Conservation (phyloP, 225 moss, liverwort and hornwort genomes). For the Bryum argenteum region DNA sequence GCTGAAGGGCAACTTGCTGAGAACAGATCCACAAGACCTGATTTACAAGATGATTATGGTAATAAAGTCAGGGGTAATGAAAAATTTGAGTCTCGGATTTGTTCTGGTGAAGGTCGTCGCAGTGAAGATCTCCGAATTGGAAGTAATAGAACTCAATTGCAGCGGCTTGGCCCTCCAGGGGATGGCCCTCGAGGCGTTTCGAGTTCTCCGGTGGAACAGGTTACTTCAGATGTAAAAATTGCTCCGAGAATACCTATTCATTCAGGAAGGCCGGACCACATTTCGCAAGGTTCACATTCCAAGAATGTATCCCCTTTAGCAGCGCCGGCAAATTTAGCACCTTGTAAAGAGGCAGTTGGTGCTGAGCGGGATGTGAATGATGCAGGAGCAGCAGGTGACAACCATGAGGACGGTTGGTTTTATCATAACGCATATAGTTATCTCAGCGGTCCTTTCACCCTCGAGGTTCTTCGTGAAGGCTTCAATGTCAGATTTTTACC, state of each 20-base stretch:
- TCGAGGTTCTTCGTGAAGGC: constrained; percentile 41
- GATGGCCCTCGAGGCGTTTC: constrained; percentile 18
- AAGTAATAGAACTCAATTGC: constrained; percentile 13
- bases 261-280: constrained; percentile 12
- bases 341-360: constrained; percentile 17
- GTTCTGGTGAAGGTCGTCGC: constrained; percentile 17
- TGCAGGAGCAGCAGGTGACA: constrained; percentile 24
- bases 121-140: constrained; percentile 17
- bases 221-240: constrained; percentile 10
- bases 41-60: constrained; percentile 10
- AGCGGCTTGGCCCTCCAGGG: constrained; percentile 3
- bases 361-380: constrained; percentile 16
- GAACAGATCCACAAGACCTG: constrained; percentile 20
- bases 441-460: constrained; percentile 45
- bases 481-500: constrained; percentile 38
- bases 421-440: constrained; percentile 42
- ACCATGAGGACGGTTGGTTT: constrained; percentile 44
- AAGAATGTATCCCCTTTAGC: constrained; percentile 21
- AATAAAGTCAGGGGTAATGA: background rate
- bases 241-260: background rate
- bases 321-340: constrained; percentile 3
- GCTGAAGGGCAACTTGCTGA: constrained; percentile 20
- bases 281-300: constrained; percentile 15
- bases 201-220: constrained; percentile 24
- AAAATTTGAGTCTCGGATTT: constrained; percentile 19